Conservation (phyloP, 2,329 filamentous ascomycete genomes). For the Ambrosiella beaveri region DNA sequence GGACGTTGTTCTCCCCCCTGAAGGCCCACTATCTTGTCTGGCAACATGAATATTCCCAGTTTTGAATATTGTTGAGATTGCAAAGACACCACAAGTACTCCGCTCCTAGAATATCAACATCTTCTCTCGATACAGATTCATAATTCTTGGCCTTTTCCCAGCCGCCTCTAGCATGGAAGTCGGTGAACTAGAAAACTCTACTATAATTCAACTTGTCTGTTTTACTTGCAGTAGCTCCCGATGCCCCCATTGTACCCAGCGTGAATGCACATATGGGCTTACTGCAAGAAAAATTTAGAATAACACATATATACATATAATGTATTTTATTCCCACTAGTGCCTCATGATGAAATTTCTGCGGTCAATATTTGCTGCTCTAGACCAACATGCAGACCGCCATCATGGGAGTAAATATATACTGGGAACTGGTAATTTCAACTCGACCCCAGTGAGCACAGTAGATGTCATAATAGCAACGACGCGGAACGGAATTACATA, state of each 20-base stretch:
- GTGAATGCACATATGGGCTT: not conserved
- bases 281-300: no score
- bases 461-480: not conserved
- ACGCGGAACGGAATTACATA: not conserved
- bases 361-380: not conserved
- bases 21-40: no score
- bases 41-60: not conserved
- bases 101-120: no score
- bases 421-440: not conserved
- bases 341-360: not conserved
- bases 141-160: no score
- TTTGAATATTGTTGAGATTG: no score
- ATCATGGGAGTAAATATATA: not conserved
- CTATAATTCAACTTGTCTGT: not conserved
- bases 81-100: no score
- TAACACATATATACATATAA: not conserved
- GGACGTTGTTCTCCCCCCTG: not conserved
- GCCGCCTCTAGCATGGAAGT: not conserved
- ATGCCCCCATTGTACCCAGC: not conserved
- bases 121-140: no score
- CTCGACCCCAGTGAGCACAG: not conserved
- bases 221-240: not conserved
- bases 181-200: not conserved
- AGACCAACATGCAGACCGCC: not conserved
- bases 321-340: not conserved